A percentile compares a stretch with the other conserved stretches of the same genome.
phyloP scores from a whole-genome alignment of 805 yeast species.

The Candida wancherniae region DNA sequence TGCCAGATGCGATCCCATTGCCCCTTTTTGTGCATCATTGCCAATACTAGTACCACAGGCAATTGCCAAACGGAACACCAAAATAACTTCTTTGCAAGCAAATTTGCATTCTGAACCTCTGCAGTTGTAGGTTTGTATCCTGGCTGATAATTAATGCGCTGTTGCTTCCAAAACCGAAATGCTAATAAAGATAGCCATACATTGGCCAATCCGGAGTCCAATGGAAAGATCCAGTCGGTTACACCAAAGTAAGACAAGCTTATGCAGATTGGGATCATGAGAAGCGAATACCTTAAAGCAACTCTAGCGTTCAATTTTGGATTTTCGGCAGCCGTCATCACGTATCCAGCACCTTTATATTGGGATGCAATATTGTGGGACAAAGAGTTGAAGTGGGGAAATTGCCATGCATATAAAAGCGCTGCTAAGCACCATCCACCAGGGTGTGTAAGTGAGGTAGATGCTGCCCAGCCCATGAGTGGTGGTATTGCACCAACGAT shows the following conservation, averaged over 20 bases:
- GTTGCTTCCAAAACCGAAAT: constrained; percentile 81
- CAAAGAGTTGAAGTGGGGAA: constrained; percentile 93
- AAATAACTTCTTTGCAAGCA: constrained; percentile 78
- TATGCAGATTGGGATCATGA: constrained; percentile 90
- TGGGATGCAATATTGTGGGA: constrained; percentile 85
- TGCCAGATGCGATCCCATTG: constrained; percentile 68
- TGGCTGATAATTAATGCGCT: constrained; percentile 50
- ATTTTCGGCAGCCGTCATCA: constrained; percentile 93
- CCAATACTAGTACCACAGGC: constrained; percentile 83
- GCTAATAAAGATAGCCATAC: constrained; percentile 83
- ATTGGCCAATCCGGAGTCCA: constrained; percentile 80
- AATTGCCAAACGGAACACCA: constrained; percentile 95
- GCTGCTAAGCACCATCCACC: constrained; percentile 95
- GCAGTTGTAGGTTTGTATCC: constrained; percentile 44
- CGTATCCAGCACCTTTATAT: constrained; percentile 89
- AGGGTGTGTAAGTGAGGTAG: constrained; percentile 73
- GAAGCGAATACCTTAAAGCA: constrained; percentile 80
- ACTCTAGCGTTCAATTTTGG: constrained; percentile 92
- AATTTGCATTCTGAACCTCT: constrained; percentile 55
- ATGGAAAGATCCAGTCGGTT: constrained; percentile 73
- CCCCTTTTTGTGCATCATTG: constrained; percentile 92
- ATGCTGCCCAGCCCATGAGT: constrained; percentile 96
- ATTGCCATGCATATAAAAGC: constrained; percentile 93
- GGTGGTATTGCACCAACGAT: constrained; percentile 99
- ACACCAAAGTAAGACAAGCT: constrained; percentile 74